Percentiles rank a stretch among this genome's conserved stretches.
Conservation (phyloP, 192 early-diverging fungal genomes). For the Mortierella claussenii region DNA sequence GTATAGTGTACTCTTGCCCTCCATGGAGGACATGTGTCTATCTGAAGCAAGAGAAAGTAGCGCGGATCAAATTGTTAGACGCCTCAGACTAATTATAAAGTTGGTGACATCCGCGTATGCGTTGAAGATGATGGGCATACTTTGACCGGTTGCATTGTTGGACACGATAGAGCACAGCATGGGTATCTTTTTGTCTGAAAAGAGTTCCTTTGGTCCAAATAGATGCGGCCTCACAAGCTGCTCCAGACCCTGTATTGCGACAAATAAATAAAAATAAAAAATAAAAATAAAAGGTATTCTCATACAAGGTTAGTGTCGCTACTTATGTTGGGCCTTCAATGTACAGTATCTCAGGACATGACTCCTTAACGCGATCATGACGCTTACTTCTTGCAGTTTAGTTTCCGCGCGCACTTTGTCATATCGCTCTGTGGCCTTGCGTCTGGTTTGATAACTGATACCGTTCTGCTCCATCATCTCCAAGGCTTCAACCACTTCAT, state of each 20-base stretch:
- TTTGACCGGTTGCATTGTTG: conserved; percentile 15
- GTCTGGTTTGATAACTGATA: conserved; percentile 24
- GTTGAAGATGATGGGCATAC: too few species aligned
- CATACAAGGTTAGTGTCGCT: neutral
- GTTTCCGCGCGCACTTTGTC: conserved; percentile 18
- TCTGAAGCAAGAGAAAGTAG: neutral
- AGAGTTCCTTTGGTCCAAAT: conserved; percentile 24
- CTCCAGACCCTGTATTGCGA: conserved; percentile 14
- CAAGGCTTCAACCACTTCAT: conserved; percentile 41
- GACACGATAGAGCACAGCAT: conserved; percentile 21
- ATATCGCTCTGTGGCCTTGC: conserved; percentile 28
- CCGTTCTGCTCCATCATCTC: conserved; percentile 45
- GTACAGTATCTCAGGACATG: neutral
- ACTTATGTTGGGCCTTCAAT: neutral
- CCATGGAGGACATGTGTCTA: neutral
- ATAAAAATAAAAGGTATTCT: conserved; percentile 1
- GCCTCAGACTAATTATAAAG: too few species aligned
- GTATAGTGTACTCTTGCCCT: neutral
- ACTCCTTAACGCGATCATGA: neutral
- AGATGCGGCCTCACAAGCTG: conserved; percentile 10
- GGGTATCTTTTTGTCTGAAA: conserved; percentile 18
- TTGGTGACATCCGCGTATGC: too few species aligned
- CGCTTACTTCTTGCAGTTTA: conserved; percentile 23
- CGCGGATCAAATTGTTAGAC: conserved; percentile 9
- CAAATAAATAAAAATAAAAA: neutral